Evolutionary conservation across 768 basidiomycete genomes (phyloP).

Genomic region (Mycena haematopus): DNA sequence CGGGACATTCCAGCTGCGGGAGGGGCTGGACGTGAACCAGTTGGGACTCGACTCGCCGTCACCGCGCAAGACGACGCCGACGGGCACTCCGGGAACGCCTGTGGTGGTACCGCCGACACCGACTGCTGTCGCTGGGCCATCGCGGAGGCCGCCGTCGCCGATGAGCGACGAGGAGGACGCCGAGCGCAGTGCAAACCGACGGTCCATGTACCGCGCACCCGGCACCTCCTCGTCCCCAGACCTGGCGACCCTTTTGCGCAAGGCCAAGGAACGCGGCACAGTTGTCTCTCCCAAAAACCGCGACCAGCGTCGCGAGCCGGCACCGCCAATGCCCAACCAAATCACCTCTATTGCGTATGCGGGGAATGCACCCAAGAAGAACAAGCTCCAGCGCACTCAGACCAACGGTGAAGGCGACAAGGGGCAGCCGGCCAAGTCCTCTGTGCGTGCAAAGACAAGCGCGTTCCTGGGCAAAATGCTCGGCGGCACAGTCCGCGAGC

Average conservation of each 20-base stretch:
- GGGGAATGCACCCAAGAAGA: constrained; percentile 37
- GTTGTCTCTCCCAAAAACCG: constrained; percentile 45
- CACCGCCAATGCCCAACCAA: constrained; percentile 23
- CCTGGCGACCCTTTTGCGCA: constrained; percentile 83
- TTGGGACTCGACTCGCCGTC: constrained; percentile 64
- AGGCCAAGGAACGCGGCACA: constrained; percentile 75
- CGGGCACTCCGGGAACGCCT: constrained; percentile 63
- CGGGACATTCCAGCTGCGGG: constrained; percentile 72
- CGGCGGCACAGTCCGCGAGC: constrained; percentile 65
- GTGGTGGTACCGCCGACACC: constrained; percentile 74
- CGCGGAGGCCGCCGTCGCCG: constrained; percentile 45
- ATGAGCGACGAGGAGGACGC: constrained; percentile 68
- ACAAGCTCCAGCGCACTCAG: constrained; percentile 31
- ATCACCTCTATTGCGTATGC: constrained; percentile 25
- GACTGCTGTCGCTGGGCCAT: constrained; percentile 54
- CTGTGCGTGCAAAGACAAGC: constrained; percentile 80
- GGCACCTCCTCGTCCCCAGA: constrained; percentile 94
- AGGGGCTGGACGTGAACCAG: constrained; percentile 72
- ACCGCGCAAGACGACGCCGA: constrained; percentile 36
- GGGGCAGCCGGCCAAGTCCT: constrained; percentile 57
- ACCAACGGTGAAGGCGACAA: constrained; percentile 28
- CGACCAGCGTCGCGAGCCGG: constrained; percentile 38
- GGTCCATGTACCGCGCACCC: constrained; percentile 86
- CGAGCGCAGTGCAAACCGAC: constrained; percentile 73
- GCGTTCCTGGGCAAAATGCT: constrained; percentile 83